Evolutionary conservation across 495 filamentous ascomycete species (phyloP), one percentile per base, ranked within the genome.

Genomic region (Xeromyces bisporus): DNA sequence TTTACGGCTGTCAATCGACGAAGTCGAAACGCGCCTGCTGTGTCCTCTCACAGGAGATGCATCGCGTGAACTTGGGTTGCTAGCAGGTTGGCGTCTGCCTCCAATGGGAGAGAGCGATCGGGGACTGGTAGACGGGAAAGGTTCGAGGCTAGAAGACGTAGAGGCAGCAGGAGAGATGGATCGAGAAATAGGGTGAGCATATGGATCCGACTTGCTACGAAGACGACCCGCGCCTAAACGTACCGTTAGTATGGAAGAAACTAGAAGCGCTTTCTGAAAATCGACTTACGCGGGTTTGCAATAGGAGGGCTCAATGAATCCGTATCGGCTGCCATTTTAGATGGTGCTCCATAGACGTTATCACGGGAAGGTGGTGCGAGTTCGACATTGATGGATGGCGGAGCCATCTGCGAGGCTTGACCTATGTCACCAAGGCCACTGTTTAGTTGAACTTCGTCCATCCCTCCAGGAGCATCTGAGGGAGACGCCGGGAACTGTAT

Each of bases 371-470:
- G 84, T 14, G 87, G 87, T 3, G 87, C 89, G 50, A 83, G 83
- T 48, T 92, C 77, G 40, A 97, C 83, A 44, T 85, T 89, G 48
- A 97, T 94, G 25, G 84, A 80, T 0, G 83, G 83, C 20, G 84
- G 80, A 5, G 75, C 74, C 61, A 85, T 80, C 38, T 80, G 72
- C 21, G 76, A 74, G 7, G 71, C 69, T 37, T 74, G 69, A n/a
- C 71, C 71, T 41, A 78, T 69, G 27, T 78, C 76, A 25, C 56
- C 56, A 31, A 53, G 59, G 14, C 41, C 40, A 23, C 45, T 40
- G 28, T 48, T 48, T 29, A 48, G 29, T 37, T 43, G 41, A 7
- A 36, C 30, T 26, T 45, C 35, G 26, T 40, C 40, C 41, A 55
- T 31, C 34, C 42, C 33, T 41, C 45, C 10, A 58, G 57, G 2